Conservation (phyloP, 2,329 filamentous ascomycete species). For the Harringtonia aguacate region DNA sequence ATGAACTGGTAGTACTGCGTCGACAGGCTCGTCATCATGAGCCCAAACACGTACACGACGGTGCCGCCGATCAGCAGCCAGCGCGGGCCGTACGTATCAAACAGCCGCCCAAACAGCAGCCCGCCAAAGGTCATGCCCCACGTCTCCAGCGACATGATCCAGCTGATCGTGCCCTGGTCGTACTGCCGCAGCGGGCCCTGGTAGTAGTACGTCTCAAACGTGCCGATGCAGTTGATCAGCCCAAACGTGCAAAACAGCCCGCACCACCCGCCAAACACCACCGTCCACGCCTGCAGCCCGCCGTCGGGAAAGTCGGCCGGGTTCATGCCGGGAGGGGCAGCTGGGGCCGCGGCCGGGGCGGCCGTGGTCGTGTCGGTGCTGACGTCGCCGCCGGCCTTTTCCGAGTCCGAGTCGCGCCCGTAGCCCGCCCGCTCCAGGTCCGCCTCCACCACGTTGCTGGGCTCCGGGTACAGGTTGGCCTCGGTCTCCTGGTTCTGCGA, state of each 20-base stretch:
- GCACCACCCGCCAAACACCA: slow-evolving; percentile 28
- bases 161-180: slow-evolving; percentile 38
- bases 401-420: not conserved
- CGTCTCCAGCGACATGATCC: slow-evolving; percentile 44
- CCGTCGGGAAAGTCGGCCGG: slow-evolving; percentile 42
- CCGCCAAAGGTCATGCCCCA: slow-evolving; percentile 37
- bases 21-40: slow-evolving; percentile 49
- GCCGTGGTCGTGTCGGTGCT: not conserved
- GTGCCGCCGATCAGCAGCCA: slow-evolving; percentile 41
- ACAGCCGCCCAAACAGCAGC: slow-evolving; percentile 28
- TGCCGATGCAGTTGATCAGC: slow-evolving; percentile 32
- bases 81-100: slow-evolving; percentile 49
- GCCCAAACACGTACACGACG: slow-evolving; percentile 41
- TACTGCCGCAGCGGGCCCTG: slow-evolving; percentile 32
- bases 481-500: slow-evolving; percentile 22
- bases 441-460: slow-evolving; percentile 17
- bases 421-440: slow-evolving; percentile 23
- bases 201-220: slow-evolving; percentile 47
- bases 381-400: not conserved
- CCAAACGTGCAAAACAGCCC: slow-evolving; percentile 28
- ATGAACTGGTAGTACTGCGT: slow-evolving; percentile 29
- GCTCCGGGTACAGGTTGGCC: slow-evolving; percentile 22
- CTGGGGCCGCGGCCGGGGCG: not conserved
- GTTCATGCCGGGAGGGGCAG: slow-evolving; percentile 18
- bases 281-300: slow-evolving; percentile 36